Evolutionary conservation across 345 rosid species (phyloP), one percentile per base, ranked within the genome.

Genomic region (Brassica rapa): DNA sequence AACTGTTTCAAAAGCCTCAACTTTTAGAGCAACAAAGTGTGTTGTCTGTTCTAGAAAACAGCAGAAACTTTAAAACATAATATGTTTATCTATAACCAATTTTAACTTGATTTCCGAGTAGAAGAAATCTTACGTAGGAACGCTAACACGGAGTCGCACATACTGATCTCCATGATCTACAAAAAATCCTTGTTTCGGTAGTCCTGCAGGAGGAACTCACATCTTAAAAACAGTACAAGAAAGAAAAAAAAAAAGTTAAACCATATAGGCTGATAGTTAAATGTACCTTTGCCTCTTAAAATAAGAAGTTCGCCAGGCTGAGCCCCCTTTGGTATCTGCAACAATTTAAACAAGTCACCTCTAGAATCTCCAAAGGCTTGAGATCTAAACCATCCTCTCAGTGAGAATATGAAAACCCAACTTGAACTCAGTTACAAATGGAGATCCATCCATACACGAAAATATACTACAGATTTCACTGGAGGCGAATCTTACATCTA

Each of bases 281-380:
- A 62, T 39, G 53, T 77, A 90, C 97, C 98, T 90, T 90, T 90
- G 72, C 96, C 93, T 86, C 93, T 89, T 75, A 93, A 84, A 66
- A 85, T 82, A 80, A 89, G 62, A 66, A 87, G 84, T 72, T 94
- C 89, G 68, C 95, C 98, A 75, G 85, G 97, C 78, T 92, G 97
- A 83, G 84, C 91, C 25, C 97, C 97, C 80, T 85, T 83, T 7
- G 98, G 97, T 86, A 92, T 89, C 98, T 94, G 88, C 75, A 70
- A 82, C 21, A 71, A 35, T 62, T 68, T 82, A 29, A 82, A 49
- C 19, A 73, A 24, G 27, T 61, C 35, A 46, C 10, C 35, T 53
- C 49, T 32, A 73, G 41, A 8, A 79, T 35, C 62, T 68, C 51
- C 12, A 68, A 67, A 68, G 70, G 53, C 46, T 49, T 60, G 46